Conservation (phyloP, 768 basidiomycete species). For the Phylloporus scabripes region DNA sequence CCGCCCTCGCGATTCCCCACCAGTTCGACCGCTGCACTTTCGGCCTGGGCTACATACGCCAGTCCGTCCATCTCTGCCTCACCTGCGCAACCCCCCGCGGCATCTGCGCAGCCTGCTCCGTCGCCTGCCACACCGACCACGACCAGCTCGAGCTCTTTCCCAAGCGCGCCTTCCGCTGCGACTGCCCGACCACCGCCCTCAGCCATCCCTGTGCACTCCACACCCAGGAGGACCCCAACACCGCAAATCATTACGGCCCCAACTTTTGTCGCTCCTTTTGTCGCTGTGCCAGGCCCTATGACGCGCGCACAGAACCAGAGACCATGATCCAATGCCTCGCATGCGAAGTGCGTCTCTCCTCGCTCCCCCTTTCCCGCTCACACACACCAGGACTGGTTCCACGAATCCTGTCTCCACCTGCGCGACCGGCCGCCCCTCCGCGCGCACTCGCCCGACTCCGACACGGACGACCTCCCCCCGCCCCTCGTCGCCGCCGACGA, state of each 20-base stretch:
- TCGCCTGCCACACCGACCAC: slow-evolving; percentile 83
- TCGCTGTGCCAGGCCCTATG: slow-evolving; percentile 66
- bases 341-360: slow-evolving; percentile 50
- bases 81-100: slow-evolving; percentile 66
- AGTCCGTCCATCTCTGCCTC: slow-evolving; percentile 77
- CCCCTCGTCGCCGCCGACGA: slow-evolving; percentile 60
- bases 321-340: slow-evolving; percentile 86
- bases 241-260: slow-evolving; percentile 59
- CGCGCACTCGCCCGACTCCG: slow-evolving; percentile 30
- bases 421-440: slow-evolving; percentile 56
- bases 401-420: slow-evolving; percentile 83
- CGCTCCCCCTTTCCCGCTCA: too few species aligned
- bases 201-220: slow-evolving; percentile 63
- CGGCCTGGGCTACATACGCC: slow-evolving; percentile 54
- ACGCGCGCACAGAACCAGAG: slow-evolving; percentile 67
- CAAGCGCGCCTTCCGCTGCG: slow-evolving; percentile 77
- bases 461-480: slow-evolving; percentile 56
- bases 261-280: slow-evolving; percentile 74
- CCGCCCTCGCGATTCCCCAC: slow-evolving; percentile 50
- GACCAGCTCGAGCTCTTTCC: slow-evolving; percentile 86
- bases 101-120: slow-evolving; percentile 77
- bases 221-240: slow-evolving; percentile 49
- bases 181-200: slow-evolving; percentile 69
- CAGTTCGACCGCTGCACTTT: slow-evolving; percentile 66
- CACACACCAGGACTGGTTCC: slow-evolving; percentile 58